phyloP scores from a whole-genome alignment of 345 rosid genomes.

The Pistacia atlantica region DNA sequence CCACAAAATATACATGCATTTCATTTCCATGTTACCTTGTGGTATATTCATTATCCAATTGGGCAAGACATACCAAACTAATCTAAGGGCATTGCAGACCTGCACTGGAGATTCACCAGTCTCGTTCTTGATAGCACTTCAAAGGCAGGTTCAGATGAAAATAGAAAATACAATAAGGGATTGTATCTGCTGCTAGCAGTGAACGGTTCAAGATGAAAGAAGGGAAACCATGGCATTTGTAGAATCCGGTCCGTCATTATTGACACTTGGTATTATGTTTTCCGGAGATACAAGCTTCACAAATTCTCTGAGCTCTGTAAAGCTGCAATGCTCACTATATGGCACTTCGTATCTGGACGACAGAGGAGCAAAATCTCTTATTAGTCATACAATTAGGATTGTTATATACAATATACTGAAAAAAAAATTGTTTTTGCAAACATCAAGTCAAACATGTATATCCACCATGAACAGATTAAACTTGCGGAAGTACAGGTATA shows the following conservation, averaged over 20 bases:
- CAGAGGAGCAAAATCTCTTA: not conserved
- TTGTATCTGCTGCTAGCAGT: not conserved
- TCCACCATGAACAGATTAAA: not conserved
- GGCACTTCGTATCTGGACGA: conserved; percentile 87
- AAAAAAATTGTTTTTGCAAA: not conserved
- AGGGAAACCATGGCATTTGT: conserved; percentile 75
- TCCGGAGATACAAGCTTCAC: conserved; percentile 73
- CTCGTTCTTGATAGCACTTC: not conserved
- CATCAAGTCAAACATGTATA: not conserved
- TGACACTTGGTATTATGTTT: conserved; percentile 82
- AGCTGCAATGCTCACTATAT: conserved; percentile 92
- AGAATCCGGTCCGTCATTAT: conserved; percentile 78
- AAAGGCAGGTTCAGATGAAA: not conserved
- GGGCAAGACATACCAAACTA: not conserved
- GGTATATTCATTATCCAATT: not conserved
- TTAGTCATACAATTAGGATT: not conserved
- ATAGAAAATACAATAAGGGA: not conserved
- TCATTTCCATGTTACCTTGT: too few relatives aligned
- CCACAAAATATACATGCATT: not conserved
- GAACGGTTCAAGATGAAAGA: conserved; percentile 39
- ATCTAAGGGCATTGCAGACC: not conserved
- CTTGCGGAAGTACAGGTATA: not conserved
- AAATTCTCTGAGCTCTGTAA: conserved; percentile 78
- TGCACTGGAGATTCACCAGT: not conserved
- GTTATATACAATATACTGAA: not conserved